Evolutionary conservation across 768 basidiomycete species (phyloP).

Genomic region (Pisolithus sp.): DNA sequence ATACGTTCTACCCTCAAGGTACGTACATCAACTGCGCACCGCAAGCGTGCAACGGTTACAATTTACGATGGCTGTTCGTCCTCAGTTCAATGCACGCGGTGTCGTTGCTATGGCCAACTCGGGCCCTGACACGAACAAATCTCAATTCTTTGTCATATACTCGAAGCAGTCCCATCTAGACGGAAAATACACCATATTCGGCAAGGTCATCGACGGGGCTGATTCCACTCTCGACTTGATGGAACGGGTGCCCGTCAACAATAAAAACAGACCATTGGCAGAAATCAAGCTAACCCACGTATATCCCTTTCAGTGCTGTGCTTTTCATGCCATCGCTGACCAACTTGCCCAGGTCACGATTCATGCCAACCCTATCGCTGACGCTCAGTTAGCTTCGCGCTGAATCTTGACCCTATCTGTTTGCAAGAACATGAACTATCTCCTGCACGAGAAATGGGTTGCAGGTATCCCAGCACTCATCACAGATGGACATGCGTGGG

Average conservation of each 20-base stretch:
- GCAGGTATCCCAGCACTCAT: too few relatives aligned
- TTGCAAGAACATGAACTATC: too few relatives aligned
- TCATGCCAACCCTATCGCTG: slow-evolving; percentile 94
- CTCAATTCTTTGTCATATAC: slow-evolving; percentile 86
- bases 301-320: slow-evolving; percentile 21
- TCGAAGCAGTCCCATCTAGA: slow-evolving; percentile 92
- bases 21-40: slow-evolving; percentile 4
- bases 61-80: background rate
- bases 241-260: slow-evolving; percentile 85
- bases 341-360: slow-evolving; percentile 58
- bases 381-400: slow-evolving; percentile 39
- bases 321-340: slow-evolving; percentile 1
- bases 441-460: too few relatives aligned
- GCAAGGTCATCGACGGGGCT: slow-evolving; percentile 97
- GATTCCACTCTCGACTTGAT: slow-evolving; percentile 92
- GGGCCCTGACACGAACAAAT: slow-evolving; percentile 90
- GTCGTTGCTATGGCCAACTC: slow-evolving; percentile 98
- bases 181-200: slow-evolving; percentile 90
- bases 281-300: slow-evolving; percentile 84
- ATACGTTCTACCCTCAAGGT: slow-evolving; percentile 92
- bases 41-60: background rate
- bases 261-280: slow-evolving; percentile 80
- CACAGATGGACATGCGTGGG: slow-evolving; percentile 5
- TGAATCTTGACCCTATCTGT: slow-evolving; percentile 6
- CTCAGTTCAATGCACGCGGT: slow-evolving; percentile 89